A percentile compares a stretch with the other conserved stretches of the same genome.
Conservation (phyloP, 192 early-diverging fungal species). For the Coemansia sp. region DNA sequence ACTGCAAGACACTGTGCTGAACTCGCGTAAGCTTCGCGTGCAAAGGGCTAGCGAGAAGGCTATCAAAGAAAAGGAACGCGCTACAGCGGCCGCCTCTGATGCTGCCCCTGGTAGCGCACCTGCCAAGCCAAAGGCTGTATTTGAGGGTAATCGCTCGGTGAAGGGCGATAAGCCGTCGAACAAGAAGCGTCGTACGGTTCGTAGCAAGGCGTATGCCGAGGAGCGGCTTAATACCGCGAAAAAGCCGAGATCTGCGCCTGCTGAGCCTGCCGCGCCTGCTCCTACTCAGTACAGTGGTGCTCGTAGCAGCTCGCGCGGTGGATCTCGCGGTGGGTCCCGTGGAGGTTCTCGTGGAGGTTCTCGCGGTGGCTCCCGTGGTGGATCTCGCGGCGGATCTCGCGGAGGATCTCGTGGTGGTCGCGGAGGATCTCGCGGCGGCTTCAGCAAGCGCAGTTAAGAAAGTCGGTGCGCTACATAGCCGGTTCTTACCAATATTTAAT, state of each 20-base stretch:
- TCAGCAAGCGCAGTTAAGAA: conserved; percentile 10
- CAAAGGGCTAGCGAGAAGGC: conserved; percentile 49
- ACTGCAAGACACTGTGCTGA: conserved; percentile 75
- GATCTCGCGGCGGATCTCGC: conserved; percentile 4
- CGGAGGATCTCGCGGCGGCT: conserved; percentile 18
- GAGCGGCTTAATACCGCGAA: conserved; percentile 26
- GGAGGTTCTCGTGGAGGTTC: conserved; percentile 11
- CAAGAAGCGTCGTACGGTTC: conserved; percentile 53
- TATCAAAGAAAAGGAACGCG: conserved; percentile 37
- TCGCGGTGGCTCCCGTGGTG: conserved; percentile 12
- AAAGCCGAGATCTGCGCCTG: background rate
- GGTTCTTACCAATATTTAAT: background rate
- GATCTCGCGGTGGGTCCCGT: background rate
- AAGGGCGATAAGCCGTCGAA: conserved; percentile 56
- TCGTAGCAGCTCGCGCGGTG: conserved; percentile 13
- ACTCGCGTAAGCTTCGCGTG: conserved; percentile 35
- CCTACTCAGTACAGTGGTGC: background rate
- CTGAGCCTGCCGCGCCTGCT: background rate
- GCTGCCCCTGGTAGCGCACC: background rate
- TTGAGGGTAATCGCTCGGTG: conserved; percentile 62
- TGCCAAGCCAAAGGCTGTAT: conserved; percentile 21
- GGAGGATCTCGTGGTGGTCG: conserved; percentile 12
- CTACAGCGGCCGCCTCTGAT: background rate
- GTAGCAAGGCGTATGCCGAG: conserved; percentile 43
- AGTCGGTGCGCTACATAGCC: background rate